phyloP scores from a whole-genome alignment of 2,329 filamentous ascomycete species.

The Aspergillus sp. region DNA sequence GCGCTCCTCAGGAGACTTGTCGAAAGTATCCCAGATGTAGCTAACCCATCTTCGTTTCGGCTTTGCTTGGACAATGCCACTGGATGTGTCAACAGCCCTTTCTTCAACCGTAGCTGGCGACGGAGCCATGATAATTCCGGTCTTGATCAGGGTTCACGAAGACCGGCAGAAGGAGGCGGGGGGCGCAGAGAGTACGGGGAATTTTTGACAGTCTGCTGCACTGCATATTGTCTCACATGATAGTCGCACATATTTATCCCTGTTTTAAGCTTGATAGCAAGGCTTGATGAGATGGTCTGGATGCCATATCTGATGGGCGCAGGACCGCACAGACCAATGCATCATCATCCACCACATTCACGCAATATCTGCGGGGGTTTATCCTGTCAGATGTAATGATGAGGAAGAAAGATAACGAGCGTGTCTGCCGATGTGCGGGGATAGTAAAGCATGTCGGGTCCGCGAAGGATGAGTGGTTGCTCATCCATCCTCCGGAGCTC shows the following conservation, averaged over 20 bases:
- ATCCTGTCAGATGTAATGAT: not conserved
- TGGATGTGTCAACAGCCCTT: constrained; percentile 11
- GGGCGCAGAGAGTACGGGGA: not conserved
- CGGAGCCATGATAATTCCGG: constrained; percentile 21
- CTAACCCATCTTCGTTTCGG: constrained; percentile 49
- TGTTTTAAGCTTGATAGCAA: not conserved
- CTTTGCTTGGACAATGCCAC: constrained; percentile 24
- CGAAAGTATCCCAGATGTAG: constrained; percentile 57
- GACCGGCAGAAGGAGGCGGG: not conserved
- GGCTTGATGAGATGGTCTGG: not conserved
- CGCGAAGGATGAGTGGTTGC: not conserved
- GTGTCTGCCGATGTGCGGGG: not conserved
- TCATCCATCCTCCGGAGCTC: constrained; percentile 4
- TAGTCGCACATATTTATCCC: not conserved
- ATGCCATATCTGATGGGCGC: not conserved
- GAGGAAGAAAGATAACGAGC: not conserved
- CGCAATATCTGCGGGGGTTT: not conserved
- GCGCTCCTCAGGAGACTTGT: constrained; percentile 54
- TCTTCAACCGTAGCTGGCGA: constrained; percentile 16
- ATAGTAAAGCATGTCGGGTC: not conserved
- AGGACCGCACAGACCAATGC: not conserved
- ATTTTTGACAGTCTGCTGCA: not conserved
- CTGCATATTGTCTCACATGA: not conserved
- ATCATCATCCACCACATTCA: not conserved
- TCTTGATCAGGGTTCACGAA: not conserved